Base-by-base conservation (phyloP, 176 grass and related monocot species). In the Musa acuminata region DNA sequence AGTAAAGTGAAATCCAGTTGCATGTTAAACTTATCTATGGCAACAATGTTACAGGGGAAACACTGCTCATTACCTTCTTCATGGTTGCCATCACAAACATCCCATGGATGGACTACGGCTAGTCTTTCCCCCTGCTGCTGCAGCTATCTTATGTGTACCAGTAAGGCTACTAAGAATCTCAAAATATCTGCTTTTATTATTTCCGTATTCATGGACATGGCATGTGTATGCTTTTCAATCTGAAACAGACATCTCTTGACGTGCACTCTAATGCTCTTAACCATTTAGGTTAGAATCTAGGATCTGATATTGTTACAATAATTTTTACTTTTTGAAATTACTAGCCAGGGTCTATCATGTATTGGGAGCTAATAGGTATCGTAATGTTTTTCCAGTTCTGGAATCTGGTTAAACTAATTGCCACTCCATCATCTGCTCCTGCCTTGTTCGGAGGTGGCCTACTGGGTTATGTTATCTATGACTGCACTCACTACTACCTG, bases 41-140 rank as follows among this genome's bases (percentile, higher is more conserved):
- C 1, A 7, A 82, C 51, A 69, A 7, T 79, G 50, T 22, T 52
- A 22, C 74, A 98, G 94, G 90, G 71, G 64, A 80, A 93, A 98
- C 81, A 98, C 94, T 6, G 74, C 73, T 10, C 94, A 93, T 53
- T 98, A 93, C 62, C 87, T 98, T 80, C 80, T 98, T 72, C 94
- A 98, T 35, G 94, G 94, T 67, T 93, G 90, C 72, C 94, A 98
- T 85, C 94, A 93, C 84, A 93, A 98, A 51, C 94, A 98, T 65
- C 94, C 94, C 0, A 98, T 93, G 84, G 94, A 98, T 82, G 90
- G 86, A 48, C 88, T 98, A 49, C 86, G 90, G 14, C 90, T 98
- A 77, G 94, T 98, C 17, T 98, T 98, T 68, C 94, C 94, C 64
- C 94, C 94, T 49, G 91, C 90, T 57, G 90, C 90, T 0, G 83